Evolutionary conservation across 129 eudicot genomes (phyloP).

Genomic region (Saussurea involucrata): DNA sequence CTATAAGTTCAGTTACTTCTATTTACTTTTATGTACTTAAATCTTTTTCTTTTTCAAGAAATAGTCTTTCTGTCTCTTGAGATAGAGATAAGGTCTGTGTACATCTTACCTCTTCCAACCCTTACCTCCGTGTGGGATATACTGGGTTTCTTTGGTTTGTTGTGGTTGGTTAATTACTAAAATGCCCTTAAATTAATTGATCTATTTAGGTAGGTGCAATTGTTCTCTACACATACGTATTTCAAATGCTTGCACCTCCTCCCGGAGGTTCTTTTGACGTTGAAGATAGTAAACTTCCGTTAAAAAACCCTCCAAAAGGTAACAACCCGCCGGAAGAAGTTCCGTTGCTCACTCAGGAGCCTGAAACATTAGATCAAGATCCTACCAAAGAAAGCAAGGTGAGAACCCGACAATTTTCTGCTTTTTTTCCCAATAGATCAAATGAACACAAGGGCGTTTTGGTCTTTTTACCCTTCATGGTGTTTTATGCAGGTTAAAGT

Average conservation of each 20-base stretch:
- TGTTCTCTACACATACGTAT: conserved; percentile 86
- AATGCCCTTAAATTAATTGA: background rate
- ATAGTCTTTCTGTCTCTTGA: background rate
- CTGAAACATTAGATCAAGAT: conserved; percentile 28
- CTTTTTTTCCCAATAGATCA: background rate
- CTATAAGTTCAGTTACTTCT: background rate
- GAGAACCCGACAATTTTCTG: conserved; percentile 7
- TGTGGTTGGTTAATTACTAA: background rate
- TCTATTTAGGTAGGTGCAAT: conserved; percentile 84
- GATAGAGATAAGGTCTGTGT: background rate
- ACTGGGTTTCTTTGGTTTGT: background rate
- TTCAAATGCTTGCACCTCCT: conserved; percentile 93
- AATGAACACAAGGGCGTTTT: background rate
- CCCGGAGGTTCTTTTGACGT: conserved; percentile 77
- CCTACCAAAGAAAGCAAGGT: conserved; percentile 51
- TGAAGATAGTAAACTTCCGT: conserved; percentile 47
- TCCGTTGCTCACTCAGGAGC: conserved; percentile 63
- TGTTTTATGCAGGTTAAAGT: conserved; percentile 51
- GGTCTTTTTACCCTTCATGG: background rate
- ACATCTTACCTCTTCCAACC: background rate
- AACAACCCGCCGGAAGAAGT: conserved; percentile 59
- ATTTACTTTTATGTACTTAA: background rate
- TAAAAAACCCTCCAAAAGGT: conserved; percentile 33
- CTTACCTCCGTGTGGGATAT: background rate
- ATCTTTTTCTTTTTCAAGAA: background rate